These are phyloP conservation scores for Penicillium tannophilum DNA, from an alignment of 495 filamentous ascomycete genomes.

Conservation along the genomic window DNA sequence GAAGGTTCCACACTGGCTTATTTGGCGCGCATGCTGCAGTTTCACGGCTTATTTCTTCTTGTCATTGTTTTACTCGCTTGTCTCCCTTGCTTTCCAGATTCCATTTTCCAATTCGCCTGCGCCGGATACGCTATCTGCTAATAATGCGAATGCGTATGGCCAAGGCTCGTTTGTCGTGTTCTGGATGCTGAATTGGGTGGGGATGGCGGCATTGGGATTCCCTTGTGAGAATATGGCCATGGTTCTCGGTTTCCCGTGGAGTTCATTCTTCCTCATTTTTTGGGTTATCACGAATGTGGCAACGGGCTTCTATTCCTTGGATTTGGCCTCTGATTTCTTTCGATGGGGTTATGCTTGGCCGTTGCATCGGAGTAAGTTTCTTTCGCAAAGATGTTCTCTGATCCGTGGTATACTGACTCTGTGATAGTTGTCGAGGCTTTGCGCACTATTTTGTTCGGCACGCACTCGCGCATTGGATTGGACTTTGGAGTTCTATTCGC, in stretches of 20 bases:
- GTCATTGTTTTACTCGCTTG: constrained; percentile 66
- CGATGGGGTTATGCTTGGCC: constrained; percentile 73
- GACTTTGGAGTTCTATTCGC: constrained; percentile 65
- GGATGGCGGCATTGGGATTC: constrained; percentile 68
- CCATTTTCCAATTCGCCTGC: constrained; percentile 55
- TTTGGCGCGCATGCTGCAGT: constrained; percentile 64
- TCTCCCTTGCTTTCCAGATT: constrained; percentile 67
- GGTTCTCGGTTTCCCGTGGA: constrained; percentile 68
- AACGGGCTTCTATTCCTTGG: constrained; percentile 64
- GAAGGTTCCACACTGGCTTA: constrained; percentile 59
- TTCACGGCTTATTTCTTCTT: constrained; percentile 66
- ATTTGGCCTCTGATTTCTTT: constrained; percentile 62
- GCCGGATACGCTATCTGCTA: constrained; percentile 43
- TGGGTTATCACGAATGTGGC: constrained; percentile 75
- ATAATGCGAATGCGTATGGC: constrained; percentile 59
- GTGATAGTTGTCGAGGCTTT: constrained; percentile 61
- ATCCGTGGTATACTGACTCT: constrained; percentile 12
- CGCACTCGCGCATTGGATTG: constrained; percentile 62
- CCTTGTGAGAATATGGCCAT: constrained; percentile 75
- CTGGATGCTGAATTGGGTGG: constrained; percentile 75
- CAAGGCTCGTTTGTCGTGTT: constrained; percentile 66
- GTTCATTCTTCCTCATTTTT: constrained; percentile 71
- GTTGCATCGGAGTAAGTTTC: constrained; percentile 58
- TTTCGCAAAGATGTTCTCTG: not conserved
- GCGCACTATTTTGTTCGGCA: constrained; percentile 63